Conservation (phyloP, 768 basidiomycete genomes). For the Mycena galericulata region DNA sequence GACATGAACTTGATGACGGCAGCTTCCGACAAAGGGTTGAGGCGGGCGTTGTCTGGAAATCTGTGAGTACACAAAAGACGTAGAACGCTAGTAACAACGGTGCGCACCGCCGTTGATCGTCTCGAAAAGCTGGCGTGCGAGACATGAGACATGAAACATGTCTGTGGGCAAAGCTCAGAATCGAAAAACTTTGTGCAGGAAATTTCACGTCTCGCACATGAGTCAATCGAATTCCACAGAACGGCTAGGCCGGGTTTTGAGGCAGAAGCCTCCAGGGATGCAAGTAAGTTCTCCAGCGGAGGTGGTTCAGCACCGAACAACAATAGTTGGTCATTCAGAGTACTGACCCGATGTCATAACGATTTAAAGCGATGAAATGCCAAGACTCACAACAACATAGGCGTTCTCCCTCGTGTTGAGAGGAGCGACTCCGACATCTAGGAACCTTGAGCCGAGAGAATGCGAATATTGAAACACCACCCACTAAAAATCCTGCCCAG, state of each 20-base stretch:
- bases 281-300: neutral
- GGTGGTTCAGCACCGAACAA: conserved; percentile 5
- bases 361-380: neutral
- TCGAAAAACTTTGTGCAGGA: neutral
- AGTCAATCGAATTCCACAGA: neutral
- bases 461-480: neutral
- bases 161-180: no score
- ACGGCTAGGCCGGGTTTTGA: neutral
- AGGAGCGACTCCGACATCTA: conserved; percentile 20
- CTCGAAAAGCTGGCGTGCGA: conserved; percentile 15
- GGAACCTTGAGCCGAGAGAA: neutral
- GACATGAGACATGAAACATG: conserved; percentile 3
- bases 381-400: conserved; percentile 15
- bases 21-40: neutral
- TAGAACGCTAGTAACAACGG: no score
- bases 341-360: neutral
- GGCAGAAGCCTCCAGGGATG: neutral
- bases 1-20: neutral
- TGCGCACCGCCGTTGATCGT: conserved; percentile 14
- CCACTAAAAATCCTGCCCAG: conserved; percentile 24
- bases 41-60: neutral
- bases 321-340: conserved; percentile 13
- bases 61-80: neutral
- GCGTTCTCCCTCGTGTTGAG: neutral
- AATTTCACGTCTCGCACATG: neutral